These are phyloP conservation scores for Balansia obtecta DNA, from an alignment of 2,329 filamentous ascomycete species.

Conservation along the genomic window DNA sequence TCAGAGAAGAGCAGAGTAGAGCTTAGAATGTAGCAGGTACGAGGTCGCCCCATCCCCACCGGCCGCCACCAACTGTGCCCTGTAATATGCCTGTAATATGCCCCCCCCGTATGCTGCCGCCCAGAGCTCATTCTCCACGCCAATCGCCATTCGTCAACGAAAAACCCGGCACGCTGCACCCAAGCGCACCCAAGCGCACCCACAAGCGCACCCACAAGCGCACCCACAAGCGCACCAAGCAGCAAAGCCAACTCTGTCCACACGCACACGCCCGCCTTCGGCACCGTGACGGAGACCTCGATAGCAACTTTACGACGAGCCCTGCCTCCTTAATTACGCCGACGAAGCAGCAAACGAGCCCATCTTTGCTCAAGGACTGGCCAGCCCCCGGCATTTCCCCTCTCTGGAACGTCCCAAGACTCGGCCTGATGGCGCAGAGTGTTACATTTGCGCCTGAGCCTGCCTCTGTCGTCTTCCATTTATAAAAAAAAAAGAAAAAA, in stretches of 20 bases:
- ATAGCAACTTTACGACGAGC: not conserved
- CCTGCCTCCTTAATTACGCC: not conserved
- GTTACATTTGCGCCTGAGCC: conserved; percentile 6
- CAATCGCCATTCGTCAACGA: not conserved
- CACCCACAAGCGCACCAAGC: too few species aligned
- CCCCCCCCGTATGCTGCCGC: not conserved
- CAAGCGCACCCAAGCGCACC: too few species aligned
- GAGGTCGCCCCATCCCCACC: too few species aligned
- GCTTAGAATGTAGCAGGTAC: too few species aligned
- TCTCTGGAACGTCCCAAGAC: not conserved
- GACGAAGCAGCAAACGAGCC: not conserved
- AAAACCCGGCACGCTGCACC: not conserved
- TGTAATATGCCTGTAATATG: too few species aligned
- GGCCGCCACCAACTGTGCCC: too few species aligned
- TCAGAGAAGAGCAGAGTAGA: too few species aligned
- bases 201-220: too few species aligned
- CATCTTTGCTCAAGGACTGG: not conserved
- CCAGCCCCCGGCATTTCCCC: not conserved
- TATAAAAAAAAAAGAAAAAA: conserved; percentile 2
- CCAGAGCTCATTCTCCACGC: not conserved
- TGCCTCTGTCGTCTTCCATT: conserved; percentile 6
- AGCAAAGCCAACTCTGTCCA: not conserved
- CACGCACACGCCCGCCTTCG: not conserved
- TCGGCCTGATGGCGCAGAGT: conserved; percentile 7
- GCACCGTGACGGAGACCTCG: not conserved